phyloP scores from a whole-genome alignment of 306 rosid genomes.

The Pachyrhizus erosus region DNA sequence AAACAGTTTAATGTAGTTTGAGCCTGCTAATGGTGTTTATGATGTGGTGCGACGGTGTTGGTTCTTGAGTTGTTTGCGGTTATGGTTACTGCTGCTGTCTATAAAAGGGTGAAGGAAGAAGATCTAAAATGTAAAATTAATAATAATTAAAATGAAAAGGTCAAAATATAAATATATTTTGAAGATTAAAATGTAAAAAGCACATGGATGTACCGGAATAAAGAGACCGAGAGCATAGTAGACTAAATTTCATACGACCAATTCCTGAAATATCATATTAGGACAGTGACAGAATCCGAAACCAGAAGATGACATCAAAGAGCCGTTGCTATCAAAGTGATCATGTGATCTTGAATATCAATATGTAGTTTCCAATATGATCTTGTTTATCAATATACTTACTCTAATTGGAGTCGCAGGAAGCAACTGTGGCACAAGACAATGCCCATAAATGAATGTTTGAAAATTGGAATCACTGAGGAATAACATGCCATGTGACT shows the following conservation, averaged over 20 bases:
- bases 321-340: background rate
- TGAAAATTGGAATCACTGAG: slow-evolving; percentile 28
- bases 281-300: slow-evolving; percentile 23
- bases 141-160: background rate
- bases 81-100: background rate
- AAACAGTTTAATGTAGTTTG: too few species aligned
- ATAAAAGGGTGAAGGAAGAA: background rate
- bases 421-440: slow-evolving; percentile 16
- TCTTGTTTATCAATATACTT: background rate
- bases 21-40: too few species aligned
- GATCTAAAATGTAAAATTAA: background rate
- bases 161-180: background rate
- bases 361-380: background rate
- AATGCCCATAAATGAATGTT: slow-evolving; percentile 31
- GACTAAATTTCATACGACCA: background rate
- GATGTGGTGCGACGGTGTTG: background rate
- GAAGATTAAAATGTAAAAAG: background rate
- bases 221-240: background rate
- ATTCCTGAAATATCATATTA: background rate
- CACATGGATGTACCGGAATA: background rate
- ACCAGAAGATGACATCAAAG: slow-evolving; percentile 23
- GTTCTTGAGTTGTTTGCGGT: background rate
- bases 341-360: background rate
- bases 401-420: background rate
- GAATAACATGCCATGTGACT: slow-evolving; percentile 38